phyloP scores from a whole-genome alignment of 2,329 filamentous ascomycete species.

The Mycosphaerella arachidis region DNA sequence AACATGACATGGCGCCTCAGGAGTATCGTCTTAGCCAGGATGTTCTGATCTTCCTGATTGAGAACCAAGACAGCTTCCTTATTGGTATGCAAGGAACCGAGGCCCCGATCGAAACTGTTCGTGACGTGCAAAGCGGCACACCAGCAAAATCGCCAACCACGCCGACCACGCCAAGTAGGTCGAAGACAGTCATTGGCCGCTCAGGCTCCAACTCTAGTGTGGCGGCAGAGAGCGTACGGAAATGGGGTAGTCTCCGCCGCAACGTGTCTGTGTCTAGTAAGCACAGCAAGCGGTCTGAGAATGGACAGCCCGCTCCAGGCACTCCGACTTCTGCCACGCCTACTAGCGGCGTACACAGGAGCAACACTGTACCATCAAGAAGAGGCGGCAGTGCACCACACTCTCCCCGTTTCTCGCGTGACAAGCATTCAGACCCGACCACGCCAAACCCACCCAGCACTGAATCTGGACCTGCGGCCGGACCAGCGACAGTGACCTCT shows the following conservation, averaged over 20 bases:
- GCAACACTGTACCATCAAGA: conserved; percentile 92
- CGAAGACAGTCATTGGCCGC: conserved; percentile 60
- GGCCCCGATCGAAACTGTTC: conserved; percentile 75
- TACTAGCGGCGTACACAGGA: conserved; percentile 59
- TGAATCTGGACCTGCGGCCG: conserved; percentile 6
- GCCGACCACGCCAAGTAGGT: conserved; percentile 37
- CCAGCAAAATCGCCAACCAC: conserved; percentile 48
- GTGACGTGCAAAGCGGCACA: conserved; percentile 66
- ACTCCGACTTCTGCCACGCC: conserved; percentile 46
- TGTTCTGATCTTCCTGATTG: conserved; percentile 94
- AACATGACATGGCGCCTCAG: conserved; percentile 89
- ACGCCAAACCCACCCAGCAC: conserved; percentile 38
- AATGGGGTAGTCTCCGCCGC: conserved; percentile 72
- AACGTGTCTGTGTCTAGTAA: conserved; percentile 93
- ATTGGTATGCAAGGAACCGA: conserved; percentile 98
- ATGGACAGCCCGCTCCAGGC: conserved; percentile 60
- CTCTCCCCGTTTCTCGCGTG: conserved; percentile 57
- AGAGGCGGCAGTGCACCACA: conserved; percentile 61
- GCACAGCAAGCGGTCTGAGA: conserved; percentile 71
- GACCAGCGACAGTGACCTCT: conserved; percentile 7
- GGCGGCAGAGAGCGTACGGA: conserved; percentile 79
- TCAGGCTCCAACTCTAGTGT: conserved; percentile 86
- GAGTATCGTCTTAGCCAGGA: conserved; percentile 96
- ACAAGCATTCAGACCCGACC: conserved; percentile 51
- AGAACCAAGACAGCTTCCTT: conserved; percentile 96